phyloP scores from a whole-genome alignment of 306 rosid genomes.

The Trichosanthes truncata region DNA sequence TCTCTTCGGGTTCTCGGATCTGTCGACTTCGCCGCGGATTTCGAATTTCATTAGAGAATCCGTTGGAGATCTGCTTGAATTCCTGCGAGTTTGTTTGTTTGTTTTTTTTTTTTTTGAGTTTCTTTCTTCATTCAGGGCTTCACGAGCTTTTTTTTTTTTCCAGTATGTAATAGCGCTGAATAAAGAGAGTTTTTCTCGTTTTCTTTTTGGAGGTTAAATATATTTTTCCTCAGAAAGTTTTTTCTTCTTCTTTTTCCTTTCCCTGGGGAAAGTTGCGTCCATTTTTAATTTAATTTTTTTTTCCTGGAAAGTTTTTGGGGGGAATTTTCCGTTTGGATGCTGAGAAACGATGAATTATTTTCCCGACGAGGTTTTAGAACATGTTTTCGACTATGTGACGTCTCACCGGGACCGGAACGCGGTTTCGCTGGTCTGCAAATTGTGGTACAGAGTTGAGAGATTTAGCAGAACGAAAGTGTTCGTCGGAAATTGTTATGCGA shows the following conservation, averaged over 20 bases:
- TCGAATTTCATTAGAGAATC: neutral
- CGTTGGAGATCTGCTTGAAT: neutral
- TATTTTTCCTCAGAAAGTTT: slow-evolving; percentile 3
- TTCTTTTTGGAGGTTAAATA: slow-evolving; percentile 8
- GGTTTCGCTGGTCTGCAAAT: slow-evolving; percentile 75
- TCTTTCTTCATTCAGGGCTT: neutral
- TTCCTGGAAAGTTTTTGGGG: slow-evolving; percentile 4
- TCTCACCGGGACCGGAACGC: slow-evolving; percentile 73
- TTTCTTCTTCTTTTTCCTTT: neutral
- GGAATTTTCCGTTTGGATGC: slow-evolving; percentile 15
- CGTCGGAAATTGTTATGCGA: slow-evolving; percentile 84
- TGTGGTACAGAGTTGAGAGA: slow-evolving; percentile 77
- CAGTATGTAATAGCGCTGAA: neutral
- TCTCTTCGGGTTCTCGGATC: neutral
- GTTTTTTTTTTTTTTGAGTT: neutral
- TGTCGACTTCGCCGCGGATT: neutral
- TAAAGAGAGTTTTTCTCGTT: neutral
- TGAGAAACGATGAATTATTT: slow-evolving; percentile 62
- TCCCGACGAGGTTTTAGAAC: slow-evolving; percentile 92
- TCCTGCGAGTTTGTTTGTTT: neutral
- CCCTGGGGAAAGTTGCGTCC: neutral
- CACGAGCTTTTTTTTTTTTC: neutral
- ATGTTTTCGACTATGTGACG: slow-evolving; percentile 58
- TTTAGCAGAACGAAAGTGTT: slow-evolving; percentile 55
- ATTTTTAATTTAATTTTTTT: neutral